A percentile compares a stretch with the other conserved stretches of the same genome.
These are phyloP conservation scores for Acer saccharum DNA, from an alignment of 345 rosid genomes.

Conservation along the genomic window DNA sequence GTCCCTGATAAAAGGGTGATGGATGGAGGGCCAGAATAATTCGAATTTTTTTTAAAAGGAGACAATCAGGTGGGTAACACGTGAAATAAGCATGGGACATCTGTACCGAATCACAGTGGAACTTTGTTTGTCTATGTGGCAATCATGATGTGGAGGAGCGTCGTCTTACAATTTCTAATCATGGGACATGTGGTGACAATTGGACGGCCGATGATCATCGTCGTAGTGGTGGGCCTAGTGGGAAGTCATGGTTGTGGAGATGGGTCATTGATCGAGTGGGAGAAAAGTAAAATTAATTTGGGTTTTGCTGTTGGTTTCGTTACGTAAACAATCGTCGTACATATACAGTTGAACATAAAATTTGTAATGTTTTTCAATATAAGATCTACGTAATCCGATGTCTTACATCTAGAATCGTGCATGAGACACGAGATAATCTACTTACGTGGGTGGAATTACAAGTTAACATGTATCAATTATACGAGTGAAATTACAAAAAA, in stretches of 20 bases:
- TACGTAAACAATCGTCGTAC: too few species aligned
- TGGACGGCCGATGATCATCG: neutral
- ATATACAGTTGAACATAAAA: too few species aligned
- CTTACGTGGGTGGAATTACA: too few species aligned
- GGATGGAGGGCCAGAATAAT: constrained; percentile 5
- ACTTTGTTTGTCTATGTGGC: constrained; percentile 3
- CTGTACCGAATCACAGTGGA: neutral
- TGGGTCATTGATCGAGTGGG: neutral
- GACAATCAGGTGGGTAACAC: constrained; percentile 22
- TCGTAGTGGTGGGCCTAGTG: neutral
- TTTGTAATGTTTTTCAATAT: too few species aligned
- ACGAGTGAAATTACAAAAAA: too few species aligned
- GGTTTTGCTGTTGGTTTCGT: too few species aligned
- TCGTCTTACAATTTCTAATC: constrained; percentile 1
- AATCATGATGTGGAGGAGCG: neutral
- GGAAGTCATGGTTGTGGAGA: neutral
- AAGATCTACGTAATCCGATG: too few species aligned
- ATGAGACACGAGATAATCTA: too few species aligned
- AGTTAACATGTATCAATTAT: too few species aligned
- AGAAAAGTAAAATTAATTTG: too few species aligned
- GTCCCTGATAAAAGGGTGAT: neutral
- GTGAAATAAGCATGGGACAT: constrained; percentile 15
- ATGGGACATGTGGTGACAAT: constrained; percentile 17
- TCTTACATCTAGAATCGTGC: too few species aligned
- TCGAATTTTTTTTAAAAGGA: neutral